Evolutionary conservation across 495 filamentous ascomycete species (phyloP).

Genomic region (Penicillium egyptiacum): DNA sequence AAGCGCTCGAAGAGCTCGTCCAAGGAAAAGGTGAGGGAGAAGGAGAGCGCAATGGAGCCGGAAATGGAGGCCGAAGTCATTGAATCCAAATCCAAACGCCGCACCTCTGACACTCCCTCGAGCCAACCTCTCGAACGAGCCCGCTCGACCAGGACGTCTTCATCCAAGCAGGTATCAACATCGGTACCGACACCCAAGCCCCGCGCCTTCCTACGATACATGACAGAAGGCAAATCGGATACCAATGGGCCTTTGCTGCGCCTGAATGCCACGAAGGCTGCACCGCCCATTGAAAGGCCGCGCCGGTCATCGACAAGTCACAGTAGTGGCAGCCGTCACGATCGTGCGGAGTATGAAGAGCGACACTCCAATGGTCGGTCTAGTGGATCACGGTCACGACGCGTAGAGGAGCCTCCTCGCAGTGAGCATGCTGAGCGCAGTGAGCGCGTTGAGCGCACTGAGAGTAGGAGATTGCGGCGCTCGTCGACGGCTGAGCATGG

Average conservation of each 20-base stretch:
- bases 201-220: conserved; percentile 41
- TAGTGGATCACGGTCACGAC: conserved; percentile 27
- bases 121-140: conserved; percentile 14
- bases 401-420: conserved; percentile 22
- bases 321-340: conserved; percentile 35
- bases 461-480: conserved; percentile 2
- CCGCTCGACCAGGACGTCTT: conserved; percentile 22
- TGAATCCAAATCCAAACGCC: conserved; percentile 31
- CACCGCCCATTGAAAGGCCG: conserved; percentile 28
- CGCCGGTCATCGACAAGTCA: conserved; percentile 35
- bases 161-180: conserved; percentile 31
- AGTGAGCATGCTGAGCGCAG: conserved; percentile 15
- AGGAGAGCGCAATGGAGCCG: conserved; percentile 9
- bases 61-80: conserved; percentile 22
- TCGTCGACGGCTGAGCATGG: background rate
- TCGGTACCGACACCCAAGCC: conserved; percentile 27
- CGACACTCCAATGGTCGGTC: conserved; percentile 32
- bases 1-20: conserved; percentile 19
- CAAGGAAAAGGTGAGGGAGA: conserved; percentile 22
- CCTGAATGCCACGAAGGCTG: conserved; percentile 38
- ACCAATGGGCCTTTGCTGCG: conserved; percentile 36
- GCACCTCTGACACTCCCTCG: conserved; percentile 18
- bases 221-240: conserved; percentile 41
- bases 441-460: conserved; percentile 15
- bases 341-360: conserved; percentile 28